These are phyloP conservation scores for Prunus kanzakura DNA, from an alignment of 306 rosid species.

Conservation along the genomic window DNA sequence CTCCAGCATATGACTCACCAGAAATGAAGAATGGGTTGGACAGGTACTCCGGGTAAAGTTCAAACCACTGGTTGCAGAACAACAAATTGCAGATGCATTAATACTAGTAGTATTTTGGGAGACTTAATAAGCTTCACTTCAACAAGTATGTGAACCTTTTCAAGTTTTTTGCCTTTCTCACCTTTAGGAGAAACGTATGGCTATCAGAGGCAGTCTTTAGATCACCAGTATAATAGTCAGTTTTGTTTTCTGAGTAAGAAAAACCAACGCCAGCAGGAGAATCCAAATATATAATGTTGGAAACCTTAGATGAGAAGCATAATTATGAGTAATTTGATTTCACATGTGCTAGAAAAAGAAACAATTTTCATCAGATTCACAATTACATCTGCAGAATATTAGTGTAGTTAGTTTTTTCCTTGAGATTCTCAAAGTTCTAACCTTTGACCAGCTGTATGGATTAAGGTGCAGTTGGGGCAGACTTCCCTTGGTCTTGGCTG, in stretches of 20 bases:
- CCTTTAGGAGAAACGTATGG: constrained; percentile 86
- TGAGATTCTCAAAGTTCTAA: constrained; percentile 14
- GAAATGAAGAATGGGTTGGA: constrained; percentile 66
- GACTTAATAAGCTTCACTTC: constrained; percentile 16
- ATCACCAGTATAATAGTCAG: constrained; percentile 79
- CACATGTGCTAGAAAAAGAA: background rate
- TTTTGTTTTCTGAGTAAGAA: constrained; percentile 65
- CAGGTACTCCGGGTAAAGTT: constrained; percentile 67
- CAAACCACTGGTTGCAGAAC: constrained; percentile 68
- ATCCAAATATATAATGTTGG: constrained; percentile 84
- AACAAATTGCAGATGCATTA: constrained; percentile 20
- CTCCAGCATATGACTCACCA: constrained; percentile 95
- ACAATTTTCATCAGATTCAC: constrained; percentile 3
- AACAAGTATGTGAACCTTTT: background rate
- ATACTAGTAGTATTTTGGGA: background rate
- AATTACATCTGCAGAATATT: background rate
- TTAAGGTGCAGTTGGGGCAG: constrained; percentile 71
- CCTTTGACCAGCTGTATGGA: constrained; percentile 97
- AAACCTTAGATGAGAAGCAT: constrained; percentile 53
- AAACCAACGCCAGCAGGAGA: constrained; percentile 97
- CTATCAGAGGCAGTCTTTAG: constrained; percentile 73
- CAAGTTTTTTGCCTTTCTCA: constrained; percentile 22
- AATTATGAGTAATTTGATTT: constrained; percentile 7
- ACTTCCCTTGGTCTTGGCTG: constrained; percentile 44
- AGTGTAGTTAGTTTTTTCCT: background rate